Percentiles rank a stretch among this genome's conserved stretches.
These are phyloP conservation scores for Eucalyptus marginata DNA, from an alignment of 345 rosid species.

Conservation along the genomic window DNA sequence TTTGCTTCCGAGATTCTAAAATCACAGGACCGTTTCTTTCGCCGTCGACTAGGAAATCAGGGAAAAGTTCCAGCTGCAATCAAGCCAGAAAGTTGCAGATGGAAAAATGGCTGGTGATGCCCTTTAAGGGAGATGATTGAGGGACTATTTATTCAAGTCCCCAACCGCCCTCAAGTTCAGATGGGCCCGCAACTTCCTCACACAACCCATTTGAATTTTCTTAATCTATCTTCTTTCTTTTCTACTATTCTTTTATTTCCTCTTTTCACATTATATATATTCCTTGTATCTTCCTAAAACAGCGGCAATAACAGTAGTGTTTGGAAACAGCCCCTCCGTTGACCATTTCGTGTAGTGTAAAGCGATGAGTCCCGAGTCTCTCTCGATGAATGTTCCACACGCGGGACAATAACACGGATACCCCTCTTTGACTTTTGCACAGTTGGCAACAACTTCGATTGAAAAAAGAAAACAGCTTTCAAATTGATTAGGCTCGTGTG, in stretches of 20 bases:
- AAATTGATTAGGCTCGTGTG: background rate
- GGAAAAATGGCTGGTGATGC: background rate
- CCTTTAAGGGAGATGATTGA: background rate
- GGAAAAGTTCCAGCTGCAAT: background rate
- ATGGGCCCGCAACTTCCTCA: background rate
- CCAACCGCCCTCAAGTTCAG: slow-evolving; percentile 5
- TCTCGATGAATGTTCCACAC: background rate
- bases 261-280: background rate
- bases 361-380: background rate
- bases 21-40: background rate
- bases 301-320: background rate
- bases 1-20: background rate
- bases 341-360: background rate
- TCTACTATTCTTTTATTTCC: background rate
- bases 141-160: background rate
- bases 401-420: background rate
- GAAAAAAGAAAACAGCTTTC: background rate
- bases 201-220: background rate
- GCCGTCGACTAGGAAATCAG: background rate
- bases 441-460: background rate
- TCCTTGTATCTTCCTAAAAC: background rate
- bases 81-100: background rate
- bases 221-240: background rate
- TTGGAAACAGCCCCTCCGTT: background rate
- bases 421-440: background rate